Conservation (phyloP, 169 alveolate species). For the Besnoitia besnoiti region DNA sequence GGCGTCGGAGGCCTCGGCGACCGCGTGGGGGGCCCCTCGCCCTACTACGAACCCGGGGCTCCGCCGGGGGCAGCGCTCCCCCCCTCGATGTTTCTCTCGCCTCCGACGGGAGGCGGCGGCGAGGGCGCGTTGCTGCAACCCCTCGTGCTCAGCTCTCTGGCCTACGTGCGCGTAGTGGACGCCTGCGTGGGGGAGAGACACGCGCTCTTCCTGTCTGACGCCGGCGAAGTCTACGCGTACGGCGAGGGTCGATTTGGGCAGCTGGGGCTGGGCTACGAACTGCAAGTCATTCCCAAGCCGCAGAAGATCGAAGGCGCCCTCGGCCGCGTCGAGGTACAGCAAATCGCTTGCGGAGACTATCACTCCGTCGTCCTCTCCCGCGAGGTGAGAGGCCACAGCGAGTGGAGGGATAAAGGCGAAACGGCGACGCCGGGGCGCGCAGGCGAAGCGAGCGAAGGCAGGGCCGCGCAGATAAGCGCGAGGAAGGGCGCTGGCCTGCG, state of each 20-base stretch:
- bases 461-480: too few relatives aligned
- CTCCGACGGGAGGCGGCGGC: not conserved
- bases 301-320: slow-evolving; percentile 50
- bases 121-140: slow-evolving; percentile 31
- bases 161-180: slow-evolving; percentile 59
- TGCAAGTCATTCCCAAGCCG: slow-evolving; percentile 68
- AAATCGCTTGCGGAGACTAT: slow-evolving; percentile 80
- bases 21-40: not conserved
- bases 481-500: too few relatives aligned
- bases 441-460: not conserved
- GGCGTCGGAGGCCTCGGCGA: not conserved
- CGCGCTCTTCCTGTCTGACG: slow-evolving; percentile 79
- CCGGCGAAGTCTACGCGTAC: slow-evolving; percentile 78
- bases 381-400: slow-evolving; percentile 50
- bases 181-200: slow-evolving; percentile 85
- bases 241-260: slow-evolving; percentile 87
- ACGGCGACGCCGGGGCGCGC: not conserved
- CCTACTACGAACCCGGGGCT: not conserved
- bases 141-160: slow-evolving; percentile 6
- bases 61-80: not conserved
- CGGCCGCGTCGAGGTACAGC: slow-evolving; percentile 47
- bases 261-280: slow-evolving; percentile 76
- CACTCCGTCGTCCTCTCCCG: slow-evolving; percentile 82
- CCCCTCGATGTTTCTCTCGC: not conserved
- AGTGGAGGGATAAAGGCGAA: too few relatives aligned